phyloP scores from a whole-genome alignment of 441 rosid species.

The Pelargonium fulgidum region DNA sequence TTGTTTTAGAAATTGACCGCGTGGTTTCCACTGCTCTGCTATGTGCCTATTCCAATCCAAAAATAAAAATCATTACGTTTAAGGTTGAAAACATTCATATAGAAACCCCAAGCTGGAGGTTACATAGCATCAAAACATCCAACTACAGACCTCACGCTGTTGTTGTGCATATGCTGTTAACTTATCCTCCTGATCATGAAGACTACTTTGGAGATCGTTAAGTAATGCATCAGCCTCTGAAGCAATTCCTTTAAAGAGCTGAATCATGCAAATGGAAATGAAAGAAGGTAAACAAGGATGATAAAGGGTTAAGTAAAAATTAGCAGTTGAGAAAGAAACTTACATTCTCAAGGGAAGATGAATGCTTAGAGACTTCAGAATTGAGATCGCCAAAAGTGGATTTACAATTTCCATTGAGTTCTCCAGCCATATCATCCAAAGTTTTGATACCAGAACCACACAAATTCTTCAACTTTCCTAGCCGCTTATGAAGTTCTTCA shows the following conservation, averaged over 20 bases:
- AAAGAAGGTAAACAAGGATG: conserved; percentile 15
- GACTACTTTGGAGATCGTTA: conserved; percentile 77
- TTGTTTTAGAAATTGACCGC: conserved; percentile 6
- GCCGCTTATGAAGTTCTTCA: conserved; percentile 61
- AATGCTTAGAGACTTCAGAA: conserved; percentile 82
- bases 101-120: conserved; percentile 4
- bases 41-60: conserved; percentile 11
- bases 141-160: conserved; percentile 60
- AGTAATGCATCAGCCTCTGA: conserved; percentile 82
- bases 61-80: no score
- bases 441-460: conserved; percentile 70
- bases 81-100: conserved; percentile 19
- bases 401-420: conserved; percentile 62
- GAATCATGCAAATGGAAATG: conserved; percentile 31
- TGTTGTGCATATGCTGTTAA: conserved; percentile 68
- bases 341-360: conserved; percentile 71
- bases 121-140: neutral
- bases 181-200: conserved; percentile 72
- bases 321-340: conserved; percentile 23
- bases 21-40: conserved; percentile 9
- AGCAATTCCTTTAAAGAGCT: conserved; percentile 88
- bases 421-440: conserved; percentile 61
- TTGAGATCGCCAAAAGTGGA: conserved; percentile 64
- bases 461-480: conserved; percentile 54
- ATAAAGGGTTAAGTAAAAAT: neutral